Evolutionary conservation across 805 yeast species (phyloP).

Genomic region (Candida tammaniensis): DNA sequence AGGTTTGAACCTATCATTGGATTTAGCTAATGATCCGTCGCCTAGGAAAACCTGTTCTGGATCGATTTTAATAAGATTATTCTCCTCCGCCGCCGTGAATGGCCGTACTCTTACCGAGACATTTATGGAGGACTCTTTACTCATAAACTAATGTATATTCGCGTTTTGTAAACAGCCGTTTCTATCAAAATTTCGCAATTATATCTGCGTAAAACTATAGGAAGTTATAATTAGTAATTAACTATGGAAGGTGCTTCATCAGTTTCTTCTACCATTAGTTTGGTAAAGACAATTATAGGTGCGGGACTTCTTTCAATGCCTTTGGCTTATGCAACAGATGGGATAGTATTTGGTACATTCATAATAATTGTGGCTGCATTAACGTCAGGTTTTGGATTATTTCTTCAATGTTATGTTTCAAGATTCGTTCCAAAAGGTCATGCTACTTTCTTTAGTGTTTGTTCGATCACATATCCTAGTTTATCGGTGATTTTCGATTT

Average conservation of each 20-base stretch:
- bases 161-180: constrained; percentile 4
- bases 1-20: constrained; percentile 26
- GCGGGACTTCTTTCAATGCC: constrained; percentile 81
- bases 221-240: not conserved
- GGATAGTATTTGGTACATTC: constrained; percentile 53
- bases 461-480: constrained; percentile 64
- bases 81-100: constrained; percentile 59
- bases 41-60: constrained; percentile 46
- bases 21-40: constrained; percentile 46
- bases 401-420: constrained; percentile 58
- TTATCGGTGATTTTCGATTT: constrained; percentile 68
- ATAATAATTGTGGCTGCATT: constrained; percentile 60
- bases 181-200: too few species aligned
- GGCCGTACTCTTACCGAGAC: constrained; percentile 86
- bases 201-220: not conserved
- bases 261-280: constrained; percentile 59
- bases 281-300: constrained; percentile 76
- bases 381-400: constrained; percentile 67
- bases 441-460: constrained; percentile 70
- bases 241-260: constrained; percentile 41
- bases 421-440: constrained; percentile 54
- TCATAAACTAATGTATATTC: constrained; percentile 1
- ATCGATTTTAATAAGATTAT: constrained; percentile 41
- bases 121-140: constrained; percentile 56
- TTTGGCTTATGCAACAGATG: constrained; percentile 66